phyloP scores from a whole-genome alignment of 805 yeast genomes.

The Cyberlindnera subsufficiens region DNA sequence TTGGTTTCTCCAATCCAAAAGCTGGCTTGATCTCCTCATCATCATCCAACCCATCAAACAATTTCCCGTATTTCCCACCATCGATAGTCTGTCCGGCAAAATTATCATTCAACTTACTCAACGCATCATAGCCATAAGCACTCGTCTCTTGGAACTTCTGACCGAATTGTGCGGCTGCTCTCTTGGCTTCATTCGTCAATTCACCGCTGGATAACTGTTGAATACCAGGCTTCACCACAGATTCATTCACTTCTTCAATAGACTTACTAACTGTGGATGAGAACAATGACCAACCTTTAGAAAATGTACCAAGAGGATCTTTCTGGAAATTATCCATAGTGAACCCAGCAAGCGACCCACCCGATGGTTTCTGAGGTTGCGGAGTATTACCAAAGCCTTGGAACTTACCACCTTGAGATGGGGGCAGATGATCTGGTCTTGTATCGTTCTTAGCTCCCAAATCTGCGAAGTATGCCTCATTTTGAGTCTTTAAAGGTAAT shows the following conservation, averaged over 20 bases:
- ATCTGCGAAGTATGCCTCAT: slow-evolving; percentile 77
- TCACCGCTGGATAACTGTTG: slow-evolving; percentile 78
- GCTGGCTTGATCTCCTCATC: slow-evolving; percentile 50
- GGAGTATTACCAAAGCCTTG: slow-evolving; percentile 89
- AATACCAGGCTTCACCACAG: slow-evolving; percentile 87
- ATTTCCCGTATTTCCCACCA: slow-evolving; percentile 38
- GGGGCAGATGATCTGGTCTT: slow-evolving; percentile 77
- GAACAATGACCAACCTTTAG: slow-evolving; percentile 93
- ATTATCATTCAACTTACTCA: slow-evolving; percentile 37
- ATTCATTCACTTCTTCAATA: slow-evolving; percentile 77
- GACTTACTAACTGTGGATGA: slow-evolving; percentile 82
- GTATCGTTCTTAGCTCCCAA: slow-evolving; percentile 67
- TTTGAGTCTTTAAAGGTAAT: slow-evolving; percentile 38
- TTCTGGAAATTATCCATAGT: slow-evolving; percentile 63
- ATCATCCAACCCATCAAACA: slow-evolving; percentile 49
- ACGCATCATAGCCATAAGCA: slow-evolving; percentile 60
- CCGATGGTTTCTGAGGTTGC: slow-evolving; percentile 29
- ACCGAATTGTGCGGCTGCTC: slow-evolving; percentile 96
- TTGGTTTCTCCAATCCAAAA: slow-evolving; percentile 58
- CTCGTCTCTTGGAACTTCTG: slow-evolving; percentile 90
- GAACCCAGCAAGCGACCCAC: slow-evolving; percentile 47
- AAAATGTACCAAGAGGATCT: slow-evolving; percentile 87
- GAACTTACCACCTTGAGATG: slow-evolving; percentile 91
- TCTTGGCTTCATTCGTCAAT: slow-evolving; percentile 69
- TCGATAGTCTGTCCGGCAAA: slow-evolving; percentile 27